Evolutionary conservation across 345 rosid species (phyloP).

Genomic region (Angophora floribunda): DNA sequence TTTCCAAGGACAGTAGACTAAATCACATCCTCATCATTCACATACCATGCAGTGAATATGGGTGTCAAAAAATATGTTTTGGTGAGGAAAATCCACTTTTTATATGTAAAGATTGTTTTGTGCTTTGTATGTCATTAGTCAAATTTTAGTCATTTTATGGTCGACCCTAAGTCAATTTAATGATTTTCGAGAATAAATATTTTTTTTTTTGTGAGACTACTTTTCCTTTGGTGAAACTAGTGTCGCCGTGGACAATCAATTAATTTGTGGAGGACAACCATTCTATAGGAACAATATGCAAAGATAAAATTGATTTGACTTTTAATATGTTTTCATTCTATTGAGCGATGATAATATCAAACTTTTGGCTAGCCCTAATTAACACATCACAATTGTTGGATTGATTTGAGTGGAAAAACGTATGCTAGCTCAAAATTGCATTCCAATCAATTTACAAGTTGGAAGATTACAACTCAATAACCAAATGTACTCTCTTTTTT

Average conservation of each 20-base stretch:
- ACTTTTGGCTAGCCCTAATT: neutral
- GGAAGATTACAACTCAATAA: too few species aligned
- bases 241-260: neutral
- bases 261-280: neutral
- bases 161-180: neutral
- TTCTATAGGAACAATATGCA: neutral
- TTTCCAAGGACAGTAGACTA: neutral
- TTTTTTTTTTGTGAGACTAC: neutral
- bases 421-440: neutral
- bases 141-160: neutral
- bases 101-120: neutral
- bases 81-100: neutral
- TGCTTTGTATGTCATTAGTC: neutral
- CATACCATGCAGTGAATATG: neutral
- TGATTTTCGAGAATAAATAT: neutral
- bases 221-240: neutral
- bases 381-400: neutral
- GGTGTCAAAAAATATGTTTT: neutral
- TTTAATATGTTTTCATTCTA: neutral
- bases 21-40: neutral
- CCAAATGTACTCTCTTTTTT: neutral
- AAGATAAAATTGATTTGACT: neutral
- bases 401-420: neutral
- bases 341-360: neutral
- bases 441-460: neutral